A percentile compares a stretch with the other conserved stretches of the same genome.
Conservation (phyloP, 1,284 basidiomycete species). For the Cryptococcus amylolentus region DNA sequence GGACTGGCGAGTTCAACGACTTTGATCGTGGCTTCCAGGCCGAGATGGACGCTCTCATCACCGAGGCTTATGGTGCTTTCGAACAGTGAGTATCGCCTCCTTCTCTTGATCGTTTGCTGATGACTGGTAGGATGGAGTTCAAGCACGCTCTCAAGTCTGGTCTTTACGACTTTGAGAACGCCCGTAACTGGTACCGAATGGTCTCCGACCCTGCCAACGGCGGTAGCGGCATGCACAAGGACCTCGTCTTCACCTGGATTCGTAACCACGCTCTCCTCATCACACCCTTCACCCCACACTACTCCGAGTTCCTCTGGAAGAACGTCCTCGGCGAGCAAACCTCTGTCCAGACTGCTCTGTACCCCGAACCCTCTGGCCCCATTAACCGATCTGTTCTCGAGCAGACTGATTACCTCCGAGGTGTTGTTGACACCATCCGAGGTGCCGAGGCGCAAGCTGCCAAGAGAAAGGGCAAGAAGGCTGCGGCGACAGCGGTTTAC, state of each 20-base stretch:
- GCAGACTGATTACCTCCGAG: conserved; percentile 62
- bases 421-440: conserved; percentile 62
- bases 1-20: conserved; percentile 56
- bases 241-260: conserved; percentile 75
- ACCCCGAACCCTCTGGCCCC: conserved; percentile 53
- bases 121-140: conserved; percentile 70
- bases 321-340: conserved; percentile 67
- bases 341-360: conserved; percentile 73
- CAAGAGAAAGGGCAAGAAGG: conserved; percentile 58
- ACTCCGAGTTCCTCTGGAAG: conserved; percentile 87
- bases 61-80: conserved; percentile 72
- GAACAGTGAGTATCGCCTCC: conserved; percentile 61
- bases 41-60: conserved; percentile 83
- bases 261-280: conserved; percentile 73
- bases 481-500: conserved; percentile 53
- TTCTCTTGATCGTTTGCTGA: conserved; percentile 1
- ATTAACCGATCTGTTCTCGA: conserved; percentile 60
- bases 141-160: conserved; percentile 94
- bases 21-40: conserved; percentile 89
- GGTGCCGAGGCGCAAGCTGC: conserved; percentile 76
- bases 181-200: conserved; percentile 95
- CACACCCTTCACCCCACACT: conserved; percentile 89
- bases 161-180: conserved; percentile 91
- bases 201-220: conserved; percentile 70
- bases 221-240: conserved; percentile 75